Evolutionary conservation across 352 stramenopile genomes (phyloP).

Genomic region (Pythium oligandrum): DNA sequence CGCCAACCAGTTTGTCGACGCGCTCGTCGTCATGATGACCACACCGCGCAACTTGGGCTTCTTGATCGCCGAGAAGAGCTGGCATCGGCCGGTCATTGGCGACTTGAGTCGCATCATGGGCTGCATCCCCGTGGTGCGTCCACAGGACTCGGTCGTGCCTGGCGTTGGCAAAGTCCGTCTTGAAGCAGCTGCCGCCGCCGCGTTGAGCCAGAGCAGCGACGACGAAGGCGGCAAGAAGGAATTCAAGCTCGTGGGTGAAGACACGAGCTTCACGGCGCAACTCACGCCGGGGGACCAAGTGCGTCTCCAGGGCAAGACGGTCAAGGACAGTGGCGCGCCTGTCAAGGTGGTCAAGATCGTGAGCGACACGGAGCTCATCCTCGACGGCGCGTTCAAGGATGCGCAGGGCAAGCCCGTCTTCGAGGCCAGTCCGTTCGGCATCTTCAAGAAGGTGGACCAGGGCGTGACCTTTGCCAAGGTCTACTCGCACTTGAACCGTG

Average conservation of each 20-base stretch:
- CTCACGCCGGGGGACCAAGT: conserved; percentile 78
- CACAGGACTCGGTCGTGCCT: conserved; percentile 88
- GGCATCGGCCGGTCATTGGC: conserved; percentile 91
- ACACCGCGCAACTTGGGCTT: conserved; percentile 94
- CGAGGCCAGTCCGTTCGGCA: conserved; percentile 60
- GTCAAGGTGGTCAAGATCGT: conserved; percentile 83
- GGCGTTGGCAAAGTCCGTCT: conserved; percentile 72
- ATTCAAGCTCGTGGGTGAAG: conserved; percentile 55
- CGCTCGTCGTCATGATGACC: conserved; percentile 93
- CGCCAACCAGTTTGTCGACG: conserved; percentile 99
- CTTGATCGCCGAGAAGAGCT: conserved; percentile 97
- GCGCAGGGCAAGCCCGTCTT: conserved; percentile 32
- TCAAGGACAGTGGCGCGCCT: conserved; percentile 77
- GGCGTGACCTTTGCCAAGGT: conserved; percentile 90
- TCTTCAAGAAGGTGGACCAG: conserved; percentile 92
- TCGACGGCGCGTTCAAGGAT: conserved; percentile 45
- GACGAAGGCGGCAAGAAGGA: conserved; percentile 20
- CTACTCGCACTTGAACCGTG: conserved; percentile 86
- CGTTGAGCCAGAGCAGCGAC: conserved; percentile 18
- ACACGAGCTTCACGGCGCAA: conserved; percentile 70
- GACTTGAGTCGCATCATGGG: conserved; percentile 93
- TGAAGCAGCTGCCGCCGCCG: conserved; percentile 19
- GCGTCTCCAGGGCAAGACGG: conserved; percentile 64
- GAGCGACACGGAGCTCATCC: conserved; percentile 79
- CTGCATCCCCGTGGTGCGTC: conserved; percentile 95